phyloP scores from a whole-genome alignment of 1,284 basidiomycete species.

The Thecaphora frezii region DNA sequence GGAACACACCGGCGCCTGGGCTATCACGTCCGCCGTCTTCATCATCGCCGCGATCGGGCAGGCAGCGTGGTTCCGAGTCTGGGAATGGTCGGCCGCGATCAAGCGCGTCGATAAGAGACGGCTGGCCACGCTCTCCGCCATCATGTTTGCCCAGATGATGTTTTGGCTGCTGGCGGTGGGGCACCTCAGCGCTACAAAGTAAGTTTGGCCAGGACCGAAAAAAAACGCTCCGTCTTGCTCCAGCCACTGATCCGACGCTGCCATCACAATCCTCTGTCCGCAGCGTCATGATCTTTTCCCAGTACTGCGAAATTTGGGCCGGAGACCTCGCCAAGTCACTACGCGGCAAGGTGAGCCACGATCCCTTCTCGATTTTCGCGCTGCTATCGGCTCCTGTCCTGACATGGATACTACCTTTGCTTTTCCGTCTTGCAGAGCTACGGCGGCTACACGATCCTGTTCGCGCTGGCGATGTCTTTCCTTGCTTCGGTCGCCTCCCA shows the following conservation, averaged over 20 bases:
- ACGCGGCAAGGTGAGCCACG: constrained; percentile 1
- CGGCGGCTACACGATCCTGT: constrained; percentile 43
- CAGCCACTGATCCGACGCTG: too few relatives aligned
- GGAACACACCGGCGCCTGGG: constrained; percentile 37
- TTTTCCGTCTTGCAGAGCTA: constrained; percentile 13
- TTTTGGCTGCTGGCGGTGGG: constrained; percentile 53
- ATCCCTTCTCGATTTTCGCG: too few relatives aligned
- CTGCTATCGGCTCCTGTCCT: background rate
- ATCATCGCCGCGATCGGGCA: constrained; percentile 45
- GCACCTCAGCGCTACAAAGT: constrained; percentile 43
- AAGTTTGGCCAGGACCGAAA: constrained; percentile 2
- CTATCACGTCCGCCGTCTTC: constrained; percentile 42
- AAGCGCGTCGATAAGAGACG: constrained; percentile 26
- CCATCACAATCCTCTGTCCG: background rate
- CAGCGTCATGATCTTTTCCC: constrained; percentile 54
- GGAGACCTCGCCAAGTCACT: constrained; percentile 41
- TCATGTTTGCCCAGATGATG: constrained; percentile 43
- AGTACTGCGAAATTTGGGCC: constrained; percentile 57
- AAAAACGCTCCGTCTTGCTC: too few relatives aligned
- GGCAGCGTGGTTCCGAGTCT: constrained; percentile 42
- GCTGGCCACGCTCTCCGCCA: constrained; percentile 33
- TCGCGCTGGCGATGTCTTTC: constrained; percentile 44
- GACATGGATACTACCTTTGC: too few relatives aligned
- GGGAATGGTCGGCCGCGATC: constrained; percentile 47
- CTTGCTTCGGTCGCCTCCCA: constrained; percentile 22